A percentile compares a stretch with the other conserved stretches of the same genome.
These are phyloP conservation scores for Fusarium mundagurra DNA, from an alignment of 2,329 filamentous ascomycete genomes.

Conservation along the genomic window DNA sequence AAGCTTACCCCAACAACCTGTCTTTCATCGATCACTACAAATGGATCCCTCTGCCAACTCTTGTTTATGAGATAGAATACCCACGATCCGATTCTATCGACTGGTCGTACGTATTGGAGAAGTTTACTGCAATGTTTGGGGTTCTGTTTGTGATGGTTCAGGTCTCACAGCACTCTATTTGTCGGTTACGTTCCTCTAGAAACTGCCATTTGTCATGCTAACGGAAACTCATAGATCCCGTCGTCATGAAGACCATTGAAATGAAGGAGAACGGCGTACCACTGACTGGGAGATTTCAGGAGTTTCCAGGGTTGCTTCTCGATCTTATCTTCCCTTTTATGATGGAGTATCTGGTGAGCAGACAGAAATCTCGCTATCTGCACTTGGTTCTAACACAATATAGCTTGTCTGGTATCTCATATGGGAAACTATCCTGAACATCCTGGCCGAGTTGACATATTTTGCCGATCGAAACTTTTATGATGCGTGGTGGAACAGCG, in stretches of 20 bases:
- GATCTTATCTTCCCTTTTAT: constrained; percentile 83
- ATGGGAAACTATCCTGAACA: constrained; percentile 79
- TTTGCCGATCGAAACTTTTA: constrained; percentile 83
- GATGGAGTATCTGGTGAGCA: constrained; percentile 73
- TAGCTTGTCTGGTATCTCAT: constrained; percentile 81
- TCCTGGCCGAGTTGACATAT: constrained; percentile 77
- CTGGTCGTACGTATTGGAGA: constrained; percentile 80
- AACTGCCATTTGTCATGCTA: not conserved
- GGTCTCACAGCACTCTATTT: constrained; percentile 79
- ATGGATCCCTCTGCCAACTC: constrained; percentile 78
- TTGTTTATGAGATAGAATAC: constrained; percentile 84
- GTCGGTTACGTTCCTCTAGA: constrained; percentile 35
- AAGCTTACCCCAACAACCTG: constrained; percentile 75
- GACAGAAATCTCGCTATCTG: not conserved
- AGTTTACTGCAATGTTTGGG: constrained; percentile 74
- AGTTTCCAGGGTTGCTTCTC: constrained; percentile 79
- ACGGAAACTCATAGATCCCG: constrained; percentile 61
- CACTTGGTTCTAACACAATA: constrained; percentile 3
- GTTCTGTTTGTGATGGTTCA: constrained; percentile 83
- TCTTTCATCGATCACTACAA: constrained; percentile 73
- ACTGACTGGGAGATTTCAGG: constrained; percentile 67
- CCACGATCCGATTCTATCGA: constrained; percentile 74
- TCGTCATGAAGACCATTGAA: constrained; percentile 72
- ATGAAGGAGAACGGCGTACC: constrained; percentile 75
- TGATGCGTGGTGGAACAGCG: constrained; percentile 71